These are phyloP conservation scores for Grosmannia serpens DNA, from an alignment of 2,329 filamentous ascomycete species.

Conservation along the genomic window DNA sequence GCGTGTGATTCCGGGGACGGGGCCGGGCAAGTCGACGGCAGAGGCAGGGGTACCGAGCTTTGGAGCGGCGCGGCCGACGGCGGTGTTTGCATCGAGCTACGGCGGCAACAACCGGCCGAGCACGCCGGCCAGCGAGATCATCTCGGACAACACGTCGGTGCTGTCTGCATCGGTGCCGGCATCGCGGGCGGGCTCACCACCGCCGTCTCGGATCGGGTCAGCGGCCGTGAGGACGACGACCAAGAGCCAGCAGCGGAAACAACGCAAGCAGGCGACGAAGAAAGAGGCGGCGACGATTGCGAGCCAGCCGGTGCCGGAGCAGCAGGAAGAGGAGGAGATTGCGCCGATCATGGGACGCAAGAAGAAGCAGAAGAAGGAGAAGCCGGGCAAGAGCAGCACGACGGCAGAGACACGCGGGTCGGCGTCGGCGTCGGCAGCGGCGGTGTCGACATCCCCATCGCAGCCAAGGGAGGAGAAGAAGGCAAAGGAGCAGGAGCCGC, in stretches of 20 bases:
- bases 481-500: neutral
- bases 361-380: slow-evolving; percentile 77
- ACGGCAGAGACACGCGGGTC: slow-evolving; percentile 11
- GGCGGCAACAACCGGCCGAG: slow-evolving; percentile 38
- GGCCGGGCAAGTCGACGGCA: slow-evolving; percentile 15
- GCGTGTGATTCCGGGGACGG: slow-evolving; percentile 49
- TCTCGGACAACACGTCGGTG: slow-evolving; percentile 68
- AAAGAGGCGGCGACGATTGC: slow-evolving; percentile 46
- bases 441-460: neutral
- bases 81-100: neutral
- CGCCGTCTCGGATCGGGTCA: slow-evolving; percentile 44
- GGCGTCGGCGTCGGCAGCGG: slow-evolving; percentile 9
- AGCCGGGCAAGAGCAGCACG: slow-evolving; percentile 21
- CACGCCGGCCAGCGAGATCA: slow-evolving; percentile 60
- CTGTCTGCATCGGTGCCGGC: slow-evolving; percentile 43
- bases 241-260: slow-evolving; percentile 70
- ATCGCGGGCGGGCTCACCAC: neutral
- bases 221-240: slow-evolving; percentile 59
- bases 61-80: slow-evolving; percentile 8
- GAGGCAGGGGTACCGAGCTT: slow-evolving; percentile 15
- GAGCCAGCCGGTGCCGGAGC: slow-evolving; percentile 35
- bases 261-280: slow-evolving; percentile 56
- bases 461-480: neutral
- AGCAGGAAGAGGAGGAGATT: slow-evolving; percentile 35
- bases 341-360: slow-evolving; percentile 69